Percentiles rank a stretch among this genome's conserved stretches.
Conservation (phyloP, 2,329 filamentous ascomycete genomes). For the Trichoderma simmonsii region DNA sequence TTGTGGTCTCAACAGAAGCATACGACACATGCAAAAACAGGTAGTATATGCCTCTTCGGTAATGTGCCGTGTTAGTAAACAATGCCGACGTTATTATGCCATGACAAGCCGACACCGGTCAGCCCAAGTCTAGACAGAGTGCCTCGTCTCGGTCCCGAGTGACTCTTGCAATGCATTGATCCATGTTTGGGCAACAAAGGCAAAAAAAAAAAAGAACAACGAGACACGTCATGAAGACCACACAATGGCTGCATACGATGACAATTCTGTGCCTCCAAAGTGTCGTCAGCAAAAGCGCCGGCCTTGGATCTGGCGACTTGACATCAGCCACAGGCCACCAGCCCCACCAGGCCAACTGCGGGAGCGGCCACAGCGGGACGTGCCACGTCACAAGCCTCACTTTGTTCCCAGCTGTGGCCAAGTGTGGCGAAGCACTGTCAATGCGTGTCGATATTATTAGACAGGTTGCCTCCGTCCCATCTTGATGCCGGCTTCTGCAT, state of each 20-base stretch:
- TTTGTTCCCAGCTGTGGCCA: constrained; percentile 22
- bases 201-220: not conserved
- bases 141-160: constrained; percentile 29
- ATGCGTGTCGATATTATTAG: constrained; percentile 6
- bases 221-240: not conserved
- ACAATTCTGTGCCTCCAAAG: not conserved
- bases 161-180: constrained; percentile 20
- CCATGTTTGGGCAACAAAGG: not conserved
- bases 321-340: constrained; percentile 22
- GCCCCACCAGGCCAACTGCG: constrained; percentile 22
- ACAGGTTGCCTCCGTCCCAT: constrained; percentile 20
- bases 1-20: not conserved
- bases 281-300: constrained; percentile 1
- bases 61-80: not conserved
- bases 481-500: not conserved
- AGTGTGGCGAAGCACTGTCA: constrained; percentile 19
- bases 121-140: constrained; percentile 27
- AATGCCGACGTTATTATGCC: not conserved
- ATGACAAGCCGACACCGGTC: constrained; percentile 20
- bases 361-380: constrained; percentile 29
- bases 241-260: not conserved
- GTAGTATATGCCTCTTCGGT: not conserved
- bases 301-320: not conserved
- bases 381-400: constrained; percentile 49
- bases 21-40: not conserved